Evolutionary conservation across 2,329 filamentous ascomycete species (phyloP), one percentile per base, ranked within the genome.

Genomic region (Claviceps pazoutovae): DNA sequence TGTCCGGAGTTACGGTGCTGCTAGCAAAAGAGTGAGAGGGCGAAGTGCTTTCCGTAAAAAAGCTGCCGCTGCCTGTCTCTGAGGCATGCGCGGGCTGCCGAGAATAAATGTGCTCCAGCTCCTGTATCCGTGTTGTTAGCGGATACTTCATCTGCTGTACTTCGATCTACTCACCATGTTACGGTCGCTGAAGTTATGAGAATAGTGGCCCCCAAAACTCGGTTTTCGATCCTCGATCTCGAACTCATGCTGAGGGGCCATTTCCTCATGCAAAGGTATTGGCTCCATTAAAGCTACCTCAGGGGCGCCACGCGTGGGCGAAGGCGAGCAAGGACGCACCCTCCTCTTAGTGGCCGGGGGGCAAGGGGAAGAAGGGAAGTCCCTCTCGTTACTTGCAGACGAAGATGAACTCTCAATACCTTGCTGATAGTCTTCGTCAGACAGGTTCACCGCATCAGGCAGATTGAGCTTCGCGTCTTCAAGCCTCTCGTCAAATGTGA

Each of bases 401-500:
- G 56, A 52, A 26, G 45, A 45, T 1, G 30, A 45, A 26, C 43
- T 14, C 2, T 30, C 51, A 5, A 14, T 9, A 11, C 49, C 48
- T 19, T 51, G 46, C 8, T 49, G 17, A 34, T 17, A 38, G 5
- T 56, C 54, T 9, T 57, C 56, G 2, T 55, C 47, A 9, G 34
- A 46, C 21, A 56, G 45, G 26, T 50, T 46, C 26, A 55, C 49
- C 1, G 55, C 51, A 41, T 56, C 56, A 0, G 56, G 56, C 19
- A 68, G 56, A 46, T 61, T 68, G 44, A 63, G 61, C 43, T 60
- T 59, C 1, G 59, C 59, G 45, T 71, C 66, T 0, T 64, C 61
- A 13, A 64, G 47, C 2, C 55, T 57, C 53, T 71, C 69, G 4
- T 57, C 56, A 48, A 61, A 71, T 0, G 16, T 44, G 16, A 71